These are phyloP conservation scores for Catharanthus roseus DNA, from an alignment of 257 asterid species.

Conservation along the genomic window DNA sequence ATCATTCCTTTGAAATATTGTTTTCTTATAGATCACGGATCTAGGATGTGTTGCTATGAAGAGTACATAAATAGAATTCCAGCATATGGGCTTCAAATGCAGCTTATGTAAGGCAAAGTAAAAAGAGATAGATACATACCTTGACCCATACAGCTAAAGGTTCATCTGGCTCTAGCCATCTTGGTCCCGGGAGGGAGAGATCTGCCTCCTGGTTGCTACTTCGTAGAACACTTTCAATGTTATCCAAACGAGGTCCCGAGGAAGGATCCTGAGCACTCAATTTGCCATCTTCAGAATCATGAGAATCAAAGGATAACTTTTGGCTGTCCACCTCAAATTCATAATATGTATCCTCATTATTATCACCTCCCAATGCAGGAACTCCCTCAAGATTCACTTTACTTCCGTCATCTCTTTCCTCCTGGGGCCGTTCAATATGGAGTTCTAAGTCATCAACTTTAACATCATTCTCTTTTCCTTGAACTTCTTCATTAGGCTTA, in stretches of 20 bases:
- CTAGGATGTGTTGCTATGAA: not conserved
- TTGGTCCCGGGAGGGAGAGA: slow-evolving; percentile 35
- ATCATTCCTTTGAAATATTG: not conserved
- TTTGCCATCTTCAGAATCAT: slow-evolving; percentile 53
- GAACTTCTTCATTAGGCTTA: slow-evolving; percentile 40
- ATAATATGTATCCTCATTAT: slow-evolving; percentile 40
- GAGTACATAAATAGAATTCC: slow-evolving; percentile 7
- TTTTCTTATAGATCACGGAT: not conserved
- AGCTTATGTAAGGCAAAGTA: slow-evolving; percentile 1
- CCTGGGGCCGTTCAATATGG: slow-evolving; percentile 33
- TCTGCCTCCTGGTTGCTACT: slow-evolving; percentile 38
- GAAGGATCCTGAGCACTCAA: slow-evolving; percentile 45
- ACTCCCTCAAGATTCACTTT: slow-evolving; percentile 43
- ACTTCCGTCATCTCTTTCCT: slow-evolving; percentile 37
- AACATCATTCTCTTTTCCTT: slow-evolving; percentile 32
- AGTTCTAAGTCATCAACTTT: slow-evolving; percentile 35
- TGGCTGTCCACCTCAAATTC: slow-evolving; percentile 53
- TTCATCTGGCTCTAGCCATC: slow-evolving; percentile 57
- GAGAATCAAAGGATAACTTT: slow-evolving; percentile 46
- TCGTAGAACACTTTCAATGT: slow-evolving; percentile 36
- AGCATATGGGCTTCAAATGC: slow-evolving; percentile 2
- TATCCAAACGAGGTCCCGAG: slow-evolving; percentile 37
- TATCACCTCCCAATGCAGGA: slow-evolving; percentile 39
- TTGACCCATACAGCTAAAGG: slow-evolving; percentile 95
- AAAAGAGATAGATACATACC: slow-evolving; percentile 38